Percentiles rank a stretch among this genome's conserved stretches.
These are phyloP conservation scores for Acanthamoeba sp. DNA, from an alignment of 208 protist species.

Conservation along the genomic window DNA sequence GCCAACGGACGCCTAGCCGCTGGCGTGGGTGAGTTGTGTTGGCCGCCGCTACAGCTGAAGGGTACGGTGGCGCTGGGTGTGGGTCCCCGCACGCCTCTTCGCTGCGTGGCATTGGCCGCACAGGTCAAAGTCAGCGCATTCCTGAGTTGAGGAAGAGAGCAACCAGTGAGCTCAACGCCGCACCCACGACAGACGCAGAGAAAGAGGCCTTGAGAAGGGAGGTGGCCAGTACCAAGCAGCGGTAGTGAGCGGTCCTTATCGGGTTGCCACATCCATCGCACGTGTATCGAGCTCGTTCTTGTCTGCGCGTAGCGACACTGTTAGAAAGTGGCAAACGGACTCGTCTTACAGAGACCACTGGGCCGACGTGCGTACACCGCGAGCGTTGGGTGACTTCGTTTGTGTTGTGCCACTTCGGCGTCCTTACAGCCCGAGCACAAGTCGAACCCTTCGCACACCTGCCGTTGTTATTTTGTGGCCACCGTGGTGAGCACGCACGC, in stretches of 20 bases:
- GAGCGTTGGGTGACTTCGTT: background rate
- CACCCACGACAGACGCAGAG: background rate
- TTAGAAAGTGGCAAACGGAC: too few species aligned
- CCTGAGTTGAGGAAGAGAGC: background rate
- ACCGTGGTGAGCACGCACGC: background rate
- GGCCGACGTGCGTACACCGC: background rate
- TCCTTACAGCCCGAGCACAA: background rate
- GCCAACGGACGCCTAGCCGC: background rate
- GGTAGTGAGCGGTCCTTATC: background rate
- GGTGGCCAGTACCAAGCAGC: background rate
- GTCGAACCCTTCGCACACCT: constrained; percentile 48
- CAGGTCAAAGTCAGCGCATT: constrained; percentile 49
- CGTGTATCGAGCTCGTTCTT: background rate
- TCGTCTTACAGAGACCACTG: background rate
- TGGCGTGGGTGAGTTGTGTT: background rate
- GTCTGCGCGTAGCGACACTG: background rate
- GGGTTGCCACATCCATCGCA: background rate
- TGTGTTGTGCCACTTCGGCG: background rate
- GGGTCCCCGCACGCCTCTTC: background rate
- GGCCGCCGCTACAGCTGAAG: background rate
- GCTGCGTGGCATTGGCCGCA: constrained; percentile 3
- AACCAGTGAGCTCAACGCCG: background rate
- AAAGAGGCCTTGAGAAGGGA: too few species aligned
- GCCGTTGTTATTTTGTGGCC: background rate
- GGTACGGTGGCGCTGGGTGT: background rate